Conservation (phyloP, 768 basidiomycete genomes). For the Neoboletus subvelutipes region DNA sequence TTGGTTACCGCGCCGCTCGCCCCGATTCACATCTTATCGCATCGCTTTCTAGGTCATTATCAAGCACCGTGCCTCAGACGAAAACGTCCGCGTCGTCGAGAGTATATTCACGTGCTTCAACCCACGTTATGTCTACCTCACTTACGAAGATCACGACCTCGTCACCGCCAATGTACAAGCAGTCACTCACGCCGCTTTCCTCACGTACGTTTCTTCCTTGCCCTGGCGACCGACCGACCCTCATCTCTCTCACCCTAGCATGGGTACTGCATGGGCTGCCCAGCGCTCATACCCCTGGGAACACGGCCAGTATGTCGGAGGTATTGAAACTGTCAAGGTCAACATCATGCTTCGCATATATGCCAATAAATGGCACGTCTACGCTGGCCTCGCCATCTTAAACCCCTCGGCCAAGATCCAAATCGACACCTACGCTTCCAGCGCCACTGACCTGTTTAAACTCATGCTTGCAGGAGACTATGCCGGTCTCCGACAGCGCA, state of each 20-base stretch:
- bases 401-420: slow-evolving; percentile 88
- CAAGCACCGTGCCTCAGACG: slow-evolving; percentile 76
- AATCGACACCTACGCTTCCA: slow-evolving; percentile 88
- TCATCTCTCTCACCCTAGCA: slow-evolving; percentile 48
- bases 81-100: slow-evolving; percentile 75
- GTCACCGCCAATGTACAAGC: slow-evolving; percentile 99
- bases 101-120: slow-evolving; percentile 74
- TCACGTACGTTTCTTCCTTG: slow-evolving; percentile 57
- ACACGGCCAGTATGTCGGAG: slow-evolving; percentile 89
- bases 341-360: slow-evolving; percentile 97
- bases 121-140: slow-evolving; percentile 86
- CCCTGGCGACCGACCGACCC: not conserved
- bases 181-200: slow-evolving; percentile 95
- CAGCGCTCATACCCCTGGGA: slow-evolving; percentile 90
- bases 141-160: slow-evolving; percentile 94
- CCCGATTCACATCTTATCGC: not conserved
- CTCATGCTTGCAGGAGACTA: slow-evolving; percentile 76
- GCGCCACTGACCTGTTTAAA: slow-evolving; percentile 89
- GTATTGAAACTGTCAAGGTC: slow-evolving; percentile 95
- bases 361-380: slow-evolving; percentile 97
- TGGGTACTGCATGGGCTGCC: slow-evolving; percentile 95
- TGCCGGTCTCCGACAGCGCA: slow-evolving; percentile 59
- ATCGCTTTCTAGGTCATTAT: slow-evolving; percentile 70
- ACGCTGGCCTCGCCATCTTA: slow-evolving; percentile 96
- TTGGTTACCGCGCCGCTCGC: not conserved